Base-by-base conservation (phyloP, 306 rosid species). In the Delonix regia region DNA sequence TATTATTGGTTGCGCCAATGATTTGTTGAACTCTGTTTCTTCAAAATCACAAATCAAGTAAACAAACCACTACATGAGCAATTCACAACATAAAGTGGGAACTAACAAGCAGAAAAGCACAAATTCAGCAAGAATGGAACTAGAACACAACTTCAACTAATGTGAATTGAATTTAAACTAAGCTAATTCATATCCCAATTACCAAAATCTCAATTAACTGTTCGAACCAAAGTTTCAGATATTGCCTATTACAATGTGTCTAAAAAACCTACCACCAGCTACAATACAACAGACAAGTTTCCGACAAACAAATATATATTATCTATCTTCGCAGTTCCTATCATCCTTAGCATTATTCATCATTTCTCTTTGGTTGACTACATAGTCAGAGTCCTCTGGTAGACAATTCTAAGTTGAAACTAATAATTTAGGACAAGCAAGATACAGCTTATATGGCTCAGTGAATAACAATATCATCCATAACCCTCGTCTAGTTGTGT, bases 11-110 rank as follows among this genome's bases (percentile, higher is more conserved):
- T 24, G 83, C 85, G 85, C 98, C 97, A 10, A 97, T 89, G 42
- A 96, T 88, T 82, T 93, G 98, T 69, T 96, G 98, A 83, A 96
- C 99, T 71, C 97, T 89, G 89, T 88, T 93, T 90, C 99, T 96
- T 90, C 70, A 77, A 87, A 87, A 89, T 69, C 76, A 79, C 77
- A 74, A 73, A 33, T 28, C 55, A 76, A 86, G 85, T 80, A 68
- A 86, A 70, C 60, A 42, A 55, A 86, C 48, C 76, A 70, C 85
- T 69, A 78, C 60, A 52, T 18, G 61, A 60, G 64, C 67, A 30
- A 57, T 65, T 47, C 82, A 82, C 65, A 68, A 41, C 66, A 69
- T 21, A 38, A 22, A 68, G n/a, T 51, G 33, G 22, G 12, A 68
- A 12, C 27, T 4, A 18, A 8, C 30, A 60, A 78, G 22, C 48